phyloP scores from a whole-genome alignment of 805 yeast species.

The Metschnikowia similis region DNA sequence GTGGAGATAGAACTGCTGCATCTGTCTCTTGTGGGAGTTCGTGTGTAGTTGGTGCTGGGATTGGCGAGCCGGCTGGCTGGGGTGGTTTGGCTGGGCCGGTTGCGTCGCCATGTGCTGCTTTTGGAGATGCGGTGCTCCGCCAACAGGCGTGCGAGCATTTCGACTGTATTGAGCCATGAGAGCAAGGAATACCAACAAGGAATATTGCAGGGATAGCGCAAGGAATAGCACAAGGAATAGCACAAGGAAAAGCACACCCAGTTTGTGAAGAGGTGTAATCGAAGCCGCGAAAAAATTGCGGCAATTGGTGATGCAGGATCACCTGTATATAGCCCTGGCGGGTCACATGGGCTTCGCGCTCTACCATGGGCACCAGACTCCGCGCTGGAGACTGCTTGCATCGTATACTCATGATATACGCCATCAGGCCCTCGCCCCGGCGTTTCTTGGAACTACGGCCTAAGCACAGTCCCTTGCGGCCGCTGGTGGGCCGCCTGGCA shows the following conservation, averaged over 20 bases:
- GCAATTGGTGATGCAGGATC: constrained; percentile 14
- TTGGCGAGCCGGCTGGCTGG: neutral
- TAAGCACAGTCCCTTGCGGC: neutral
- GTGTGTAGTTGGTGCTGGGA: constrained; percentile 12
- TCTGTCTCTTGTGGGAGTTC: constrained; percentile 28
- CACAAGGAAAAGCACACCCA: neutral
- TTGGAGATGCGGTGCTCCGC: neutral
- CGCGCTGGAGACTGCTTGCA: neutral
- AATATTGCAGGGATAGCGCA: too few species aligned
- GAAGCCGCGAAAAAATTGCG: constrained; percentile 17
- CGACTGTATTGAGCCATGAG: constrained; percentile 10
- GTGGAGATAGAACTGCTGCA: constrained; percentile 46
- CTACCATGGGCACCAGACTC: too few species aligned
- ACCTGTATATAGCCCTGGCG: too few species aligned
- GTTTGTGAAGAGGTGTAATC: neutral
- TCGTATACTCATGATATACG: neutral
- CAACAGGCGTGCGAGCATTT: constrained; percentile 2
- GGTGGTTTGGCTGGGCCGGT: neutral
- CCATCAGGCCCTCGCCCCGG: constrained; percentile 10
- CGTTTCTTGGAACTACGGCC: constrained; percentile 11
- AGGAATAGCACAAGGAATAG: too few species aligned
- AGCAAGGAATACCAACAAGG: neutral
- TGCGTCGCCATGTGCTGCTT: neutral
- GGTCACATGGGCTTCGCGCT: too few species aligned
- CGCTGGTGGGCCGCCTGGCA: neutral